Evolutionary conservation across 805 yeast genomes (phyloP), one percentile per base, ranked within the genome.

Genomic region (Jamesozyma spencerorum): DNA sequence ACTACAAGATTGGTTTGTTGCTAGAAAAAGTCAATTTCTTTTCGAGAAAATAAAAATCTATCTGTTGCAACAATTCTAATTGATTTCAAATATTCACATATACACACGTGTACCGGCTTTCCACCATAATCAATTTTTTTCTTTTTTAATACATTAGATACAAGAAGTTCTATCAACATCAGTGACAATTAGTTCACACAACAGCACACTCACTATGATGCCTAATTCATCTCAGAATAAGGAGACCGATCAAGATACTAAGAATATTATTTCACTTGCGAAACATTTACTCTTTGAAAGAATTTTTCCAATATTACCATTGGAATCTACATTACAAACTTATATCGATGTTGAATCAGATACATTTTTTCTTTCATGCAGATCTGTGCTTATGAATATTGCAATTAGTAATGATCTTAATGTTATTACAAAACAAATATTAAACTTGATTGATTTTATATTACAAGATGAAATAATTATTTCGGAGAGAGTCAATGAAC

Each of bases 341-440:
- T 47, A 42, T 29, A 17, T 18, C 17, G 49, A 48, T 13, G 54
- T 51, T 7, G 58, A 54, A 30, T 18, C 46, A 2, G 48, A 52
- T 26, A 45, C 46, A 15, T 42, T 47, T 13, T 54, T 41, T 38
- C 39, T 47, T 15, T 44, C 53, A 33, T 48, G 54, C 29, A 43
- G 58, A 39, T 43, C 53, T 3, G 47, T 54, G 1, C 37, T 51
- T 20, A 46, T 54, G 49, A 51, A 52, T 36, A 46, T 51, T 24
- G 43, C 57, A 3, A 40, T 49, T 2, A 40, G 48, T 3, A 50
- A 50, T 26, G 48, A 42, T 28, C 26, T 50, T 4, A 47, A 48
- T 33, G 33, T 43, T 13, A 41, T 54, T 5, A 39, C 50, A 2
- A 45, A 45, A 34, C 42, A 47, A 28, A 41, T 43, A 8, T 18